phyloP scores from a whole-genome alignment of 345 rosid species.

The Citrus maxima region DNA sequence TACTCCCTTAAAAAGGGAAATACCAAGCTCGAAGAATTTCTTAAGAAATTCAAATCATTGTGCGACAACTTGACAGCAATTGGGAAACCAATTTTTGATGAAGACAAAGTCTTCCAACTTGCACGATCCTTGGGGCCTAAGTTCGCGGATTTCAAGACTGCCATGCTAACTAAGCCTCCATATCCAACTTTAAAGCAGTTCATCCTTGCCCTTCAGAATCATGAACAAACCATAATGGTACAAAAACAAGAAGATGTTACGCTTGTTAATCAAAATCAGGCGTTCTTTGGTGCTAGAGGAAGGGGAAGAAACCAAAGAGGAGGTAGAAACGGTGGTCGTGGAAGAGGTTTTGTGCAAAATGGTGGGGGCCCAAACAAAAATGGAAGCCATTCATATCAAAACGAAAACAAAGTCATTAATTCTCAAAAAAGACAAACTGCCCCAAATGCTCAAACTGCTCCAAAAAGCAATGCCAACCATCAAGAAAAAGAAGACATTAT shows the following conservation, averaged over 20 bases:
- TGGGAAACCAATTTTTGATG: background rate
- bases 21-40: background rate
- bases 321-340: no score
- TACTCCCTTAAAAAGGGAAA: background rate
- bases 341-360: no score
- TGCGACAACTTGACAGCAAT: background rate
- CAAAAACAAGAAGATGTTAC: background rate
- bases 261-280: background rate
- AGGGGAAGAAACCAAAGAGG: background rate
- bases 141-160: background rate
- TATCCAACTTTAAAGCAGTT: background rate
- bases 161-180: background rate
- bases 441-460: no score
- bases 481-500: no score
- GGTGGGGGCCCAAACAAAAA: no score
- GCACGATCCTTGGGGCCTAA: background rate
- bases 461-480: no score
- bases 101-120: background rate
- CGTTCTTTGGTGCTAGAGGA: background rate
- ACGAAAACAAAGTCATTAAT: no score
- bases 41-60: background rate
- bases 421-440: no score
- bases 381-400: no score
- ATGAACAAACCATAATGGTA: background rate
- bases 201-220: background rate